Evolutionary conservation across 176 grass and related monocot species (phyloP).

Genomic region (Aegilops longissima): DNA sequence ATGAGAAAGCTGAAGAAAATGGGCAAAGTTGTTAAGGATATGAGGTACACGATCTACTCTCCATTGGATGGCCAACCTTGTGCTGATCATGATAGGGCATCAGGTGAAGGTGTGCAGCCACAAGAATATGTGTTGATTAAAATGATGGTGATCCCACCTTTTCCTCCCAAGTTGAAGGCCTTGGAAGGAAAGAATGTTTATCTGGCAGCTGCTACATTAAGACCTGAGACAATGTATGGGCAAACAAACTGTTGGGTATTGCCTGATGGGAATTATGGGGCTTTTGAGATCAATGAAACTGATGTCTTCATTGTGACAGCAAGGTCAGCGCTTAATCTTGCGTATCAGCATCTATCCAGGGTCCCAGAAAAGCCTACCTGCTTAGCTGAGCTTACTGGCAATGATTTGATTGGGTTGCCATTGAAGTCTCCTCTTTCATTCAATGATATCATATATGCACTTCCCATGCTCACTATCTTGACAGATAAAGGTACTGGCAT

Average conservation of each 20-base stretch:
- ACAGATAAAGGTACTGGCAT: slow-evolving; percentile 68
- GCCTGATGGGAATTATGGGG: slow-evolving; percentile 68
- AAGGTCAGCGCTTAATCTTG: slow-evolving; percentile 70
- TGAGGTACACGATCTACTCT: slow-evolving; percentile 74
- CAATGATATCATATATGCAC: slow-evolving; percentile 66
- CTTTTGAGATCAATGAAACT: slow-evolving; percentile 82
- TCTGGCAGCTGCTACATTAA: slow-evolving; percentile 73
- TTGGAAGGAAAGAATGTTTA: slow-evolving; percentile 73
- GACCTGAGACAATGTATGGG: slow-evolving; percentile 85
- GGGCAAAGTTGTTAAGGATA: slow-evolving; percentile 80
- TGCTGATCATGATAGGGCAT: slow-evolving; percentile 68
- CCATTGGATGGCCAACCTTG: slow-evolving; percentile 85
- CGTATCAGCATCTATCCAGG: slow-evolving; percentile 64
- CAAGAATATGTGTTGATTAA: slow-evolving; percentile 88
- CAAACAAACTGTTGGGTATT: slow-evolving; percentile 84
- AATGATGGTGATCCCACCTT: slow-evolving; percentile 71
- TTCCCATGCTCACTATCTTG: slow-evolving; percentile 76
- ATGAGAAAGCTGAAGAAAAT: slow-evolving; percentile 74
- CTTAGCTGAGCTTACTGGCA: slow-evolving; percentile 52
- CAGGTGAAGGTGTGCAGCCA: slow-evolving; percentile 69
- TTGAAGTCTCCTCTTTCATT: slow-evolving; percentile 71
- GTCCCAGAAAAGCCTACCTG: slow-evolving; percentile 61
- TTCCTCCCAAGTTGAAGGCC: slow-evolving; percentile 57
- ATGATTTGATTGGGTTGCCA: slow-evolving; percentile 81
- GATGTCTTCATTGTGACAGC: slow-evolving; percentile 77